Evolutionary conservation across 805 yeast species (phyloP).

Genomic region (Schwanniomyces vanrijiae): DNA sequence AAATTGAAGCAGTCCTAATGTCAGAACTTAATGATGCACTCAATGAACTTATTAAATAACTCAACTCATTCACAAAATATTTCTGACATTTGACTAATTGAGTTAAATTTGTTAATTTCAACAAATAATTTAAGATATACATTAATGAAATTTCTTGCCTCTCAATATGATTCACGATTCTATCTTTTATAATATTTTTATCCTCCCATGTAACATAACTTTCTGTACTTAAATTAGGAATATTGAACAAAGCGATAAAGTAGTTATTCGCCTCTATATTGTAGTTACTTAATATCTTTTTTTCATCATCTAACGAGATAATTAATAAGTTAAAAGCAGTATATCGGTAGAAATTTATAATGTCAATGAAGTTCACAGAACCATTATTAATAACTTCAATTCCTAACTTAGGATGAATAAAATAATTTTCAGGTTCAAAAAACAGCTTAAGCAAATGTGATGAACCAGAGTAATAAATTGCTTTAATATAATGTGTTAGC

Average conservation of each 20-base stretch:
- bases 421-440: conserved; percentile 6
- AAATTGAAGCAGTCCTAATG: conserved; percentile 13
- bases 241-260: conserved; percentile 20
- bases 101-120: conserved; percentile 15
- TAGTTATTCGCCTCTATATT: conserved; percentile 20
- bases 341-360: conserved; percentile 25
- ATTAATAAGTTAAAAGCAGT: conserved; percentile 26
- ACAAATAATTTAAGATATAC: conserved; percentile 23
- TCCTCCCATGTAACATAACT: conserved; percentile 1
- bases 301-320: conserved; percentile 13
- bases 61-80: conserved; percentile 15
- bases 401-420: conserved; percentile 22
- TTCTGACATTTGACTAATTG: conserved; percentile 14
- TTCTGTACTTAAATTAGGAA: conserved; percentile 19
- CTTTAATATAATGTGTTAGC: conserved; percentile 14
- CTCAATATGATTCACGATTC: conserved; percentile 7
- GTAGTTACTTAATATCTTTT: conserved; percentile 7
- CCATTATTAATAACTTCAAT: conserved; percentile 13
- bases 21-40: conserved; percentile 21
- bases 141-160: conserved; percentile 33
- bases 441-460: conserved; percentile 15
- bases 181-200: background rate
- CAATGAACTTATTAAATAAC: conserved; percentile 18
- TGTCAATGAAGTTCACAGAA: conserved; percentile 14
- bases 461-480: conserved; percentile 16